Evolutionary conservation across 129 eudicot genomes (phyloP).

Genomic region (Logfia minima): DNA sequence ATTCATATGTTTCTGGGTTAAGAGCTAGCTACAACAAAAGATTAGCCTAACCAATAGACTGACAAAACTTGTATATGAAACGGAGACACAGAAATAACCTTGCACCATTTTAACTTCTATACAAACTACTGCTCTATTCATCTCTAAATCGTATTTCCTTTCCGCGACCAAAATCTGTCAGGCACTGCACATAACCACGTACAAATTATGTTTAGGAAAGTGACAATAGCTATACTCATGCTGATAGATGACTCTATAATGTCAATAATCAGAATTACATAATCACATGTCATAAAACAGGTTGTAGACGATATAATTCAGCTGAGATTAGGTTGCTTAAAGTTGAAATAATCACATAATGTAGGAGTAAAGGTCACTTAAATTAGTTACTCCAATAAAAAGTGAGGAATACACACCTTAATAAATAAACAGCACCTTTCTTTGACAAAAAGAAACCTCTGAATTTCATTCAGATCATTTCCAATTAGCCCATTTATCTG

Average conservation of each 20-base stretch:
- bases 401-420: slow-evolving; percentile 22
- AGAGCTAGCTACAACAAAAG: slow-evolving; percentile 4
- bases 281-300: background rate
- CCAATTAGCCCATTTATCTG: slow-evolving; percentile 48
- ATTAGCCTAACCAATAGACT: background rate
- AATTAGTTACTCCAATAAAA: background rate
- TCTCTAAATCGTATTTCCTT: background rate
- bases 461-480: slow-evolving; percentile 15
- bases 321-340: background rate
- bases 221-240: background rate
- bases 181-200: slow-evolving; percentile 20
- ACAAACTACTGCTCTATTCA: slow-evolving; percentile 8
- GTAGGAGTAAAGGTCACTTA: background rate
- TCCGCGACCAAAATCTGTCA: background rate
- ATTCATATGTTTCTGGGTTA: background rate
- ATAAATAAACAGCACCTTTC: slow-evolving; percentile 23
- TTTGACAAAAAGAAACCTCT: background rate
- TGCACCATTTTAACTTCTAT: slow-evolving; percentile 4
- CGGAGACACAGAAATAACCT: background rate
- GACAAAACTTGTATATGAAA: background rate
- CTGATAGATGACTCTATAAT: background rate
- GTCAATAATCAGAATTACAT: too few species aligned
- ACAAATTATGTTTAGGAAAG: slow-evolving; percentile 15
- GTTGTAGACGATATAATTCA: background rate
- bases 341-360: background rate